Conservation (phyloP, 495 filamentous ascomycete species). For the Talaromyces trachyspermus region DNA sequence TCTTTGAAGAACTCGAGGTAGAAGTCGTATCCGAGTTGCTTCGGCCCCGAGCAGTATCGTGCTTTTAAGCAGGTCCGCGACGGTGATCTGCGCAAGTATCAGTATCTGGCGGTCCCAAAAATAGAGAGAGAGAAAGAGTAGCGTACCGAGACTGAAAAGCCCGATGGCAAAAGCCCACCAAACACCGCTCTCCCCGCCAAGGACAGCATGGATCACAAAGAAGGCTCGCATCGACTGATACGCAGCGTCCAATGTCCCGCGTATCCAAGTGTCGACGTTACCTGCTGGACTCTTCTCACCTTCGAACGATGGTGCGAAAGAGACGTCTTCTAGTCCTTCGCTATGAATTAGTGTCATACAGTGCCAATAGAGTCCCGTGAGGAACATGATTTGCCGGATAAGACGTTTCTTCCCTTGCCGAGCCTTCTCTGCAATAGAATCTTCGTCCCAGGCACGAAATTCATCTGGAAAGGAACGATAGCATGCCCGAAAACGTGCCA, state of each 20-base stretch:
- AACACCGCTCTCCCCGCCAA: slow-evolving; percentile 57
- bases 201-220: slow-evolving; percentile 56
- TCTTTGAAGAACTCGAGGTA: background rate
- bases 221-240: slow-evolving; percentile 55
- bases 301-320: background rate
- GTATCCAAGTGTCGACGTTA: slow-evolving; percentile 40
- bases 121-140: slow-evolving; percentile 12
- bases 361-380: slow-evolving; percentile 66
- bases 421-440: slow-evolving; percentile 41
- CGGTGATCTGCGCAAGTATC: slow-evolving; percentile 12
- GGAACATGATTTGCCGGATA: slow-evolving; percentile 60
- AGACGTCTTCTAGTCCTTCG: slow-evolving; percentile 45
- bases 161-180: slow-evolving; percentile 72
- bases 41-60: slow-evolving; percentile 13
- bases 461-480: slow-evolving; percentile 56
- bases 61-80: slow-evolving; percentile 17
- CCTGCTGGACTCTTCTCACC: background rate
- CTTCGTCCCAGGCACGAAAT: slow-evolving; percentile 54
- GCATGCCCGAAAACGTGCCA: slow-evolving; percentile 53
- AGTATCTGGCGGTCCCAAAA: slow-evolving; percentile 17
- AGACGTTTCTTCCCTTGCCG: slow-evolving; percentile 44
- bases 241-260: slow-evolving; percentile 60
- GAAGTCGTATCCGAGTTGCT: background rate
- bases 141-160: slow-evolving; percentile 62
- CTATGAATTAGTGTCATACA: slow-evolving; percentile 64